Percentiles rank a stretch among this genome's conserved stretches.
Conservation (phyloP, 225 moss, liverwort and hornwort genomes). For the Asterella californica region DNA sequence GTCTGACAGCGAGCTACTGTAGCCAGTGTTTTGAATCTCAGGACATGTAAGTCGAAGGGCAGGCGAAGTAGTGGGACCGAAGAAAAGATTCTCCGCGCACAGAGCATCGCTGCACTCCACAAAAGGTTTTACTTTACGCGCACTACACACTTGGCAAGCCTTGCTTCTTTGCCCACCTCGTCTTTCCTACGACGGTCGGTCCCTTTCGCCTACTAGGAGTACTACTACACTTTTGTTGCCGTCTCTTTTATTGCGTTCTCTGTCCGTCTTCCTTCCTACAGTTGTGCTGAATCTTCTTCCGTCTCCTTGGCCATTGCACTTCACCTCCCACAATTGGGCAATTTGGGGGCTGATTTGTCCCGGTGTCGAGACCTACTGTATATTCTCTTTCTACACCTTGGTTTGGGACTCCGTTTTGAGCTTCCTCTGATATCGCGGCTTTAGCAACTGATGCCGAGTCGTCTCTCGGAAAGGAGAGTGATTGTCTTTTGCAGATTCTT, state of each 20-base stretch:
- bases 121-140: constrained; percentile 4
- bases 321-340: not conserved
- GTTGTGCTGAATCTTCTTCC: not conserved
- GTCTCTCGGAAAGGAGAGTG: not conserved
- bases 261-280: not conserved
- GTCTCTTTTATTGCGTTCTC: not conserved
- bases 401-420: not conserved
- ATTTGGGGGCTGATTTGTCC: not conserved
- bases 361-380: not conserved
- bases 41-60: not conserved
- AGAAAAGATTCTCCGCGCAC: not conserved
- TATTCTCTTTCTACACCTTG: not conserved
- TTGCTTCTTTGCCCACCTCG: not conserved
- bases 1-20: constrained; percentile 5
- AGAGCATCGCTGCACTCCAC: not conserved
- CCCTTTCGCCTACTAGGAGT: not conserved
- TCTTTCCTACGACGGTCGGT: not conserved
- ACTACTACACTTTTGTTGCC: not conserved
- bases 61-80: not conserved
- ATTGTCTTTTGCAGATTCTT: not conserved
- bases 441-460: not conserved
- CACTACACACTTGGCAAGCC: constrained; percentile 19
- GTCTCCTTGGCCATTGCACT: not conserved
- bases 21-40: not conserved
- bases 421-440: not conserved